A percentile compares a stretch with the other conserved stretches of the same genome.
These are phyloP conservation scores for Aristolochia contorta DNA, from an alignment of 164 flowering plant species.

Conservation along the genomic window DNA sequence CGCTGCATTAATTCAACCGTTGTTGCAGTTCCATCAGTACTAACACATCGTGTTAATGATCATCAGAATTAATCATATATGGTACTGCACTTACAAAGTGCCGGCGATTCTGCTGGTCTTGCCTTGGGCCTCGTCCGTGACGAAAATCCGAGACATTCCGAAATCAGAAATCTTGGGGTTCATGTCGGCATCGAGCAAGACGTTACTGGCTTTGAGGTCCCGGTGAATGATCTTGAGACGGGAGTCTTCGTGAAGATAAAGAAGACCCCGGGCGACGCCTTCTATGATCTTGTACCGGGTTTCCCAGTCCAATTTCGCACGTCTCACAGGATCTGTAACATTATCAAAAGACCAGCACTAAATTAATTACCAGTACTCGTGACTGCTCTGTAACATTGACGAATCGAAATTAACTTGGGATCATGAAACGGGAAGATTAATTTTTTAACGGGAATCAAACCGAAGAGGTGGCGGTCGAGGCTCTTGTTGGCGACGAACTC, in stretches of 20 bases:
- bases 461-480: slow-evolving; percentile 23
- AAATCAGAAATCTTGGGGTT: slow-evolving; percentile 30
- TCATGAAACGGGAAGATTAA: no score
- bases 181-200: slow-evolving; percentile 20
- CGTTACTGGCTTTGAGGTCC: slow-evolving; percentile 25
- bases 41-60: no score
- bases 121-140: slow-evolving; percentile 6
- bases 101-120: slow-evolving; percentile 19
- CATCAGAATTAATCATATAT: no score
- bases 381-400: no score
- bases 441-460: neutral
- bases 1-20: no score
- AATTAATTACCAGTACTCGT: neutral
- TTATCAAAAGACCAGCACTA: neutral
- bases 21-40: neutral
- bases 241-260: slow-evolving; percentile 23
- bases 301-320: slow-evolving; percentile 8
- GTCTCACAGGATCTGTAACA: slow-evolving; percentile 1
- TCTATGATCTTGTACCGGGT: slow-evolving; percentile 9
- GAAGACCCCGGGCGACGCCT: slow-evolving; percentile 17
- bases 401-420: no score
- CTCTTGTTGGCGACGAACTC: slow-evolving; percentile 32
- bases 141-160: slow-evolving; percentile 21
- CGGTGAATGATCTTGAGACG: slow-evolving; percentile 19
- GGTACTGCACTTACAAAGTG: slow-evolving; percentile 31